A percentile compares a stretch with the other conserved stretches of the same genome.
Evolutionary conservation across 1,139 yeast species (phyloP).

Genomic region (Pichiaceae sp.): DNA sequence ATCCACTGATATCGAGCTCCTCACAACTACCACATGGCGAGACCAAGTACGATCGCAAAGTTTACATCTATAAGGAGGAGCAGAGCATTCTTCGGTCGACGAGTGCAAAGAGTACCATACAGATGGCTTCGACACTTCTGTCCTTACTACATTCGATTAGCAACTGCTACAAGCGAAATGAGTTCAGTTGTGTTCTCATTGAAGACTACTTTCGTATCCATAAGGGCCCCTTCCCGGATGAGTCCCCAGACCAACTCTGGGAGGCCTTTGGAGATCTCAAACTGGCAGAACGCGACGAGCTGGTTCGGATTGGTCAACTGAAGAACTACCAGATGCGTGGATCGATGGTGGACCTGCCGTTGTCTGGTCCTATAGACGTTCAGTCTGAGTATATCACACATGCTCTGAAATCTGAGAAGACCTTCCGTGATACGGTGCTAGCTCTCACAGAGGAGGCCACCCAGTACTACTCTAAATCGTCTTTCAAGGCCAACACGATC

Average conservation of each 20-base stretch:
- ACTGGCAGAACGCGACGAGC: slow-evolving; percentile 35
- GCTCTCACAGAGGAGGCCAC: slow-evolving; percentile 25
- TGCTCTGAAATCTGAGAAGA: slow-evolving; percentile 16
- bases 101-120: slow-evolving; percentile 3
- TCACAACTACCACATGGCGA: slow-evolving; percentile 1
- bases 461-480: slow-evolving; percentile 18
- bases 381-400: slow-evolving; percentile 5
- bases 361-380: slow-evolving; percentile 8
- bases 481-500: slow-evolving; percentile 47
- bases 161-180: slow-evolving; percentile 16
- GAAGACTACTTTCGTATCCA: slow-evolving; percentile 12
- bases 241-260: slow-evolving; percentile 24
- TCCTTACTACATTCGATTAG: slow-evolving; percentile 16
- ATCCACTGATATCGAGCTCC: neutral
- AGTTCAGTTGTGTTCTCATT: slow-evolving; percentile 13
- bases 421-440: slow-evolving; percentile 23
- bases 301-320: slow-evolving; percentile 30
- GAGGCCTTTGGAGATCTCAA: slow-evolving; percentile 41
- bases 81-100: slow-evolving; percentile 7
- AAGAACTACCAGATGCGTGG: slow-evolving; percentile 34
- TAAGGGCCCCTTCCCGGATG: neutral
- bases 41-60: slow-evolving; percentile 10
- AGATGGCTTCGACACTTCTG: slow-evolving; percentile 11
- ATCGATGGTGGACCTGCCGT: slow-evolving; percentile 22
- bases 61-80: slow-evolving; percentile 13